phyloP scores from a whole-genome alignment of 331 rosid genomes.

The Saraca asoca region DNA sequence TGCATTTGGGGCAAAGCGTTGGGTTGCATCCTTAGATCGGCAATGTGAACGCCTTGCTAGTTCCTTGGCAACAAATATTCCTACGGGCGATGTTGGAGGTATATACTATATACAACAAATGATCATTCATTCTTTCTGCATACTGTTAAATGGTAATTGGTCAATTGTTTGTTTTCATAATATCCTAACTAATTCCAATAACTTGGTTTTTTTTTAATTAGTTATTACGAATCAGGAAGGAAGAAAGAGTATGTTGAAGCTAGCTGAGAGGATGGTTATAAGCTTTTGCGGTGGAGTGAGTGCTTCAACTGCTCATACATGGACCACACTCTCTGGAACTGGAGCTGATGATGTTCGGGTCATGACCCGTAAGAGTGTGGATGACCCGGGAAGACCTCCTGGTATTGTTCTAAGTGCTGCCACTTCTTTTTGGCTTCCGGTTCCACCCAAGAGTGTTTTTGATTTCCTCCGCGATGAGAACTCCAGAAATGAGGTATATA shows the following conservation, averaged over 20 bases:
- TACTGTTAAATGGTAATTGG: no score
- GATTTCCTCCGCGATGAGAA: slow-evolving; percentile 93
- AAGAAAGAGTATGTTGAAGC: slow-evolving; percentile 90
- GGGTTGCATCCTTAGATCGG: slow-evolving; percentile 88
- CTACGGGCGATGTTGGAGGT: slow-evolving; percentile 91
- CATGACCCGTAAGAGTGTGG: slow-evolving; percentile 93
- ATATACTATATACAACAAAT: neutral
- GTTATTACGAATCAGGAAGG: slow-evolving; percentile 96
- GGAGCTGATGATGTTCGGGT: slow-evolving; percentile 97
- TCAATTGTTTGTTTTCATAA: neutral
- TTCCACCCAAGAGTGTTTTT: slow-evolving; percentile 77
- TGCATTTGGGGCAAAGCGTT: slow-evolving; percentile 92
- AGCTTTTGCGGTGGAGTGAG: slow-evolving; percentile 98
- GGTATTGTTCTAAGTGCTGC: slow-evolving; percentile 98
- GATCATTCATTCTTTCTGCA: neutral
- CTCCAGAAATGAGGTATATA: slow-evolving; percentile 79
- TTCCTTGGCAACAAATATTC: slow-evolving; percentile 82
- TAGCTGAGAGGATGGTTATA: slow-evolving; percentile 96
- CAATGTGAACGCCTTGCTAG: slow-evolving; percentile 99
- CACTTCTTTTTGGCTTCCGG: slow-evolving; percentile 97
- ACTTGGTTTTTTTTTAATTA: slow-evolving; percentile 9
- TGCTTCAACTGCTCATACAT: slow-evolving; percentile 92
- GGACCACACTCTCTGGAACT: slow-evolving; percentile 90
- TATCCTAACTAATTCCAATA: neutral
- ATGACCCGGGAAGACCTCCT: slow-evolving; percentile 94